Evolutionary conservation across 306 rosid species (phyloP), one percentile per base, ranked within the genome.

Genomic region (Lupinus albus): DNA sequence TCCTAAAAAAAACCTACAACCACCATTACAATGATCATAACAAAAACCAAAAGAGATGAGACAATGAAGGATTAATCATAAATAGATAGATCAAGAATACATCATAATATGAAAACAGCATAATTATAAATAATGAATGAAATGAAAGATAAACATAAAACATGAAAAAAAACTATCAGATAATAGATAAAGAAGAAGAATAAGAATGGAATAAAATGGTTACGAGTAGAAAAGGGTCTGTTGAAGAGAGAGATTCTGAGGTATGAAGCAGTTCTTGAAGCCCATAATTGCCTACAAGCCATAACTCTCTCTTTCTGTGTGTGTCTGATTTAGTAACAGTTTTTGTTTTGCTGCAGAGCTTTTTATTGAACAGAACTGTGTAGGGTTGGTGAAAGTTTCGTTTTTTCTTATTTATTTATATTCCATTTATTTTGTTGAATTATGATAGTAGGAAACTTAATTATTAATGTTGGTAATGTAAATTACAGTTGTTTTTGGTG

Each of bases 201-300:
- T 2, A 47, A 12, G 0, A n/a, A 2, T 5, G 2, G 4, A 33
- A 30, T 46, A 6, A 42, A 20, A 5, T 2, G 3, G 12, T 44
- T 50, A 88, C 95, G 88, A 71, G 84, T 74, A 46, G 95, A 80
- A 61, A 83, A 85, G 35, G 76, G 84, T 70, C 95, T 76, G 39
- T 73, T 72, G 72, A 46, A 55, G 3, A 80, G 67, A 12, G 90
- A 81, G 77, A 88, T 57, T 80, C 80, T 78, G 69, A 88, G 91
- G 71, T 49, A 74, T 0, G 89, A 88, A 65, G 89, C 87, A 56
- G 89, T 83, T 62, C 86, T 80, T 52, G 95, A 79, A 56, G 91
- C 89, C 89, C 87, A 82, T 56, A 87, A 0, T 74, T 78, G 73
- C 39, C 80, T 78, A 33, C 84, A 65, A 65, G 91, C 95, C 95